These are phyloP conservation scores for Naganishia sp. DNA, from an alignment of 1,284 basidiomycete species.

Conservation along the genomic window DNA sequence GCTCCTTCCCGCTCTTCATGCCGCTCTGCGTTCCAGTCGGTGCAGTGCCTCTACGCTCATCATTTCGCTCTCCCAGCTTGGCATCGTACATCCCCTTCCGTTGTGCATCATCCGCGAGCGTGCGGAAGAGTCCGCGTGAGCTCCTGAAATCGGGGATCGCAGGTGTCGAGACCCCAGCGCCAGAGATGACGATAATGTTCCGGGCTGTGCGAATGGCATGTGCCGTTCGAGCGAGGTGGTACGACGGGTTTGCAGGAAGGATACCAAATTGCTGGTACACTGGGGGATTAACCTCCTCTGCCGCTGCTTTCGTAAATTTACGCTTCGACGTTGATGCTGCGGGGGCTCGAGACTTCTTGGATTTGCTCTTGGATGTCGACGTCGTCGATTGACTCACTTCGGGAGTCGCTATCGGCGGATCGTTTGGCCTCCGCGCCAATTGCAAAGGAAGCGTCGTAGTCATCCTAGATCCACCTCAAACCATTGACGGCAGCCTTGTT, in stretches of 20 bases:
- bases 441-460: conserved; percentile 21
- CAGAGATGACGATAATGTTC: conserved; percentile 81
- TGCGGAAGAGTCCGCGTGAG: conserved; percentile 75
- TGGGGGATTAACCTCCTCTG: not conserved
- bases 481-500: not conserved
- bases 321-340: not conserved
- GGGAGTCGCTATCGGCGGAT: not conserved
- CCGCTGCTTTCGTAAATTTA: conserved; percentile 1
- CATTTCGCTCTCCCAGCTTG: not conserved
- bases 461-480: not conserved
- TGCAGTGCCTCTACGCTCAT: conserved; percentile 11
- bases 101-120: conserved; percentile 58
- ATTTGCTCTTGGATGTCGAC: not conserved
- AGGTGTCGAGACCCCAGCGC: conserved; percentile 86
- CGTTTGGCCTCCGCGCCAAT: conserved; percentile 4
- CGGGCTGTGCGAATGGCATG: conserved; percentile 70
- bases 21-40: conserved; percentile 18
- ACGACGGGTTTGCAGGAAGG: conserved; percentile 25
- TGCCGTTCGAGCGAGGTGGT: conserved; percentile 36
- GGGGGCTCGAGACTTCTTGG: not conserved
- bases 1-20: conserved; percentile 68
- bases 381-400: not conserved
- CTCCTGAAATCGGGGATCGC: conserved; percentile 94
- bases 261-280: conserved; percentile 28
- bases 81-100: conserved; percentile 13